A percentile compares a stretch with the other conserved stretches of the same genome.
phyloP scores from a whole-genome alignment of 176 grass and related monocot species.

The Rhipidocladum racemiflorum region DNA sequence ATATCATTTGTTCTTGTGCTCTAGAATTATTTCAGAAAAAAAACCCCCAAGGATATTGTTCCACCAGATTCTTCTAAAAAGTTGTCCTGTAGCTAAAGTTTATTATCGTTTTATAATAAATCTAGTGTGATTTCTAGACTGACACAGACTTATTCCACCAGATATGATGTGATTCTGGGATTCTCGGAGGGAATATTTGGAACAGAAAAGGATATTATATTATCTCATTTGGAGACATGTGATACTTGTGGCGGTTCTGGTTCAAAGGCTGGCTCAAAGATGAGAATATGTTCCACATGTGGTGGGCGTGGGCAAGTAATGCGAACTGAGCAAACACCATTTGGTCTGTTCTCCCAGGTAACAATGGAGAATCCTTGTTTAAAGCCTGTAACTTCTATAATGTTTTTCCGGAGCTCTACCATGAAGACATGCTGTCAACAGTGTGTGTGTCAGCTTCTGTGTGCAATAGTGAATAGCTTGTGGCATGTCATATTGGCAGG shows the following conservation, averaged over 20 bases:
- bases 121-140: constrained; percentile 30
- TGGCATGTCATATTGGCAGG: background rate
- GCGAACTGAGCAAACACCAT: constrained; percentile 97
- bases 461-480: background rate
- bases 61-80: background rate
- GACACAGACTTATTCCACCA: constrained; percentile 38
- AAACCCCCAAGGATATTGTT: background rate
- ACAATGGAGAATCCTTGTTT: constrained; percentile 22
- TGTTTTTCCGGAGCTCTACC: background rate
- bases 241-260: constrained; percentile 80
- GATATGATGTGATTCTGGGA: constrained; percentile 86
- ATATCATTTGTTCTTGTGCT: background rate
- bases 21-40: background rate
- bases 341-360: constrained; percentile 99
- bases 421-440: background rate
- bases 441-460: background rate
- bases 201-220: constrained; percentile 87
- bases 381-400: background rate
- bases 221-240: constrained; percentile 97
- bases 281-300: constrained; percentile 89
- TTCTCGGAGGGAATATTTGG: constrained; percentile 98
- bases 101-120: constrained; percentile 12
- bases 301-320: constrained; percentile 97
- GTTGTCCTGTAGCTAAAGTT: constrained; percentile 4
- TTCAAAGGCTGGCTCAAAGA: constrained; percentile 84